Evolutionary conservation across 345 rosid species (phyloP).

Genomic region (Sisymbrium irio): DNA sequence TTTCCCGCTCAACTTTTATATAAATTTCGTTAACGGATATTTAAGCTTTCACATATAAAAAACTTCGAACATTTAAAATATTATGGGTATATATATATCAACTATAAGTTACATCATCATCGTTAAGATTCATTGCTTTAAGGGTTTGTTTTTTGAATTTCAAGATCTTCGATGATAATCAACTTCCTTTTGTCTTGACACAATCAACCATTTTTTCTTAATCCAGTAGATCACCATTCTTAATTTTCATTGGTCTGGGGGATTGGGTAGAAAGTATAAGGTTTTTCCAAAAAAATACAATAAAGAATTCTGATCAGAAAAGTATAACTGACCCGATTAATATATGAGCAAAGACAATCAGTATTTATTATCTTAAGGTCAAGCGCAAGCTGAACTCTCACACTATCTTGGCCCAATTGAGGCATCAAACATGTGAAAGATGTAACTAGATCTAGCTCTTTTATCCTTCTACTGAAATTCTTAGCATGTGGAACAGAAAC

Average conservation of each 20-base stretch:
- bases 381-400: background rate
- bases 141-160: background rate
- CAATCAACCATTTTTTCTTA: background rate
- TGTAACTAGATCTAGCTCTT: background rate
- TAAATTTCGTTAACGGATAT: background rate
- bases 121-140: background rate
- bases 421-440: background rate
- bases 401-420: background rate
- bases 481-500: background rate
- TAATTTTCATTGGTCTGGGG: background rate
- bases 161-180: background rate
- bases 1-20: background rate
- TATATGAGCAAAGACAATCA: background rate
- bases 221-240: background rate
- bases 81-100: background rate
- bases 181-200: background rate
- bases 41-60: background rate
- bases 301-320: background rate
- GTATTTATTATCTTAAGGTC: background rate
- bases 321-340: background rate
- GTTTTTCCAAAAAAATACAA: background rate
- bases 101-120: background rate
- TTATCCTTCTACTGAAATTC: too few species aligned
- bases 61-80: background rate
- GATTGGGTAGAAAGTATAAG: background rate